A percentile compares a stretch with the other conserved stretches of the same genome.
Evolutionary conservation across 2,329 filamentous ascomycete genomes (phyloP).

Genomic region (Cladosporium sp.): DNA sequence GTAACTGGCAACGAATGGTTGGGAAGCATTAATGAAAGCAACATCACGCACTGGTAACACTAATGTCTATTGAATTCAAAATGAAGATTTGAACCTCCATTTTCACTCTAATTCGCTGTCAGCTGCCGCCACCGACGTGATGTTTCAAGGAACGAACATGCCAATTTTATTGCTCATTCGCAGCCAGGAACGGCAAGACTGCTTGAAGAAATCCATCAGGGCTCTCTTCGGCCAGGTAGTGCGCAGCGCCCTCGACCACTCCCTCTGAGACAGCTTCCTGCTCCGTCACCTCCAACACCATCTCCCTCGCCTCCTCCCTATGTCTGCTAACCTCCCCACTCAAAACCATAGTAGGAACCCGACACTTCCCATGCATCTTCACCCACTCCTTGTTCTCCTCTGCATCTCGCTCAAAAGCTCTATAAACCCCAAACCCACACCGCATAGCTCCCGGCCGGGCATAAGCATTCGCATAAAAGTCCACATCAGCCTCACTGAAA

Average conservation of each 20-base stretch:
- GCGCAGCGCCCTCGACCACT: slow-evolving; percentile 21
- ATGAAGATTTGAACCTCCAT: too few relatives aligned
- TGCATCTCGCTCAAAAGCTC: slow-evolving; percentile 33
- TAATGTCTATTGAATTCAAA: too few relatives aligned
- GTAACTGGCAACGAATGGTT: too few relatives aligned
- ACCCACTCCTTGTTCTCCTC: slow-evolving; percentile 24
- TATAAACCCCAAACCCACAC: slow-evolving; percentile 30
- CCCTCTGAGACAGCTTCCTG: slow-evolving; percentile 18
- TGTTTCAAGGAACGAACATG: too few relatives aligned
- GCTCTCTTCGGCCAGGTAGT: slow-evolving; percentile 34
- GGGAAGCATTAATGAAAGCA: too few relatives aligned
- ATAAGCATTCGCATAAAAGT: slow-evolving; percentile 39
- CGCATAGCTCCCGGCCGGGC: slow-evolving; percentile 32
- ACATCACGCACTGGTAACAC: too few relatives aligned
- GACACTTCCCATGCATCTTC: slow-evolving; percentile 23
- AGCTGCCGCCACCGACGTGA: too few relatives aligned
- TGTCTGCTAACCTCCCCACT: slow-evolving; percentile 24
- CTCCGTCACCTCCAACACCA: slow-evolving; percentile 20
- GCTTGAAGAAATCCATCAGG: slow-evolving; percentile 31
- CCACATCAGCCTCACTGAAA: slow-evolving; percentile 34
- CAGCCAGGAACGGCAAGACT: slow-evolving; percentile 23
- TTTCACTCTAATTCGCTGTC: too few relatives aligned
- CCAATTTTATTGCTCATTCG: too few relatives aligned
- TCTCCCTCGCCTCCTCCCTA: slow-evolving; percentile 19
- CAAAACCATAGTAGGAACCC: slow-evolving; percentile 26